Evolutionary conservation across 2,329 filamentous ascomycete genomes (phyloP).

Genomic region (Ascochyta rabiei): DNA sequence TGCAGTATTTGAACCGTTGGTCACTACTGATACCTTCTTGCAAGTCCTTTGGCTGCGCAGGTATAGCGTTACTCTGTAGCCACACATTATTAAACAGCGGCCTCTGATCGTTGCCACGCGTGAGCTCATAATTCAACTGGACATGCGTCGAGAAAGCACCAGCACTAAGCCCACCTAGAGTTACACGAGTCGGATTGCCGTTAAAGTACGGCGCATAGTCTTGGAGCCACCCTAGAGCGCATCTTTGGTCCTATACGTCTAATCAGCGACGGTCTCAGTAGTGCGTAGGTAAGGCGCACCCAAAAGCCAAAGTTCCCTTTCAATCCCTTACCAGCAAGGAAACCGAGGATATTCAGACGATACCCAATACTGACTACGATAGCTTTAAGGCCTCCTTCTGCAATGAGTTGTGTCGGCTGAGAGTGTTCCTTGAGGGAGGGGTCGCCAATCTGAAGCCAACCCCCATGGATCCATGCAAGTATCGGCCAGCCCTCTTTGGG

Average conservation of each 20-base stretch:
- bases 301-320: conserved; percentile 13
- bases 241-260: conserved; percentile 1
- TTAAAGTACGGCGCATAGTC: background rate
- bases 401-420: conserved; percentile 11
- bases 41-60: conserved; percentile 10
- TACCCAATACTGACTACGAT: conserved; percentile 15
- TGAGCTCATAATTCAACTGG: conserved; percentile 12
- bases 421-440: conserved; percentile 5
- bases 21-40: background rate
- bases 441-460: conserved; percentile 12
- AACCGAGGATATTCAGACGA: conserved; percentile 15
- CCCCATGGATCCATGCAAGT: conserved; percentile 12
- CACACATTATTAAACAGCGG: conserved; percentile 6
- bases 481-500: conserved; percentile 9
- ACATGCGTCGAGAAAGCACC: conserved; percentile 13
- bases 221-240: conserved; percentile 10
- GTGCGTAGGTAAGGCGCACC: background rate
- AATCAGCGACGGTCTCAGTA: background rate
- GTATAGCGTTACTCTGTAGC: conserved; percentile 14
- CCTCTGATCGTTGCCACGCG: background rate
- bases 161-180: conserved; percentile 4
- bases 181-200: conserved; percentile 3
- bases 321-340: conserved; percentile 10
- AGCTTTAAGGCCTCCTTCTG: conserved; percentile 7
- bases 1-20: too few relatives aligned